Evolutionary conservation across 73 alveolate genomes (phyloP), one percentile per base, ranked within the genome.

Genomic region (Paramecium caudatum): DNA sequence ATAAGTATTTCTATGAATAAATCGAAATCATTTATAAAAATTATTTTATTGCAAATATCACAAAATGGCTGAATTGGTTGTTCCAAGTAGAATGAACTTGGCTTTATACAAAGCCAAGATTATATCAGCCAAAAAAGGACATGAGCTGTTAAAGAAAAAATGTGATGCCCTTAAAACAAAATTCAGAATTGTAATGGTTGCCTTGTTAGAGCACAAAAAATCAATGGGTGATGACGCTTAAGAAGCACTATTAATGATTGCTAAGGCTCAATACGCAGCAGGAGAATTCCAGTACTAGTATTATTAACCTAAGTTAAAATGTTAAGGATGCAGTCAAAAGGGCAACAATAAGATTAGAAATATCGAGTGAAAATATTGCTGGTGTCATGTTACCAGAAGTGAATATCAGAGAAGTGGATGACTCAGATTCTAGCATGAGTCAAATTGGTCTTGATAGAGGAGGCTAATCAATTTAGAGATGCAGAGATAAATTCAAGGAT

Each of bases 51-150:
- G 30, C 23, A 55, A 23, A 55, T 55, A 55, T 55, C 12, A 47
- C 39, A 9, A 48, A 61, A 84, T 39, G 84, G 47, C 68, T 33
- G 82, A 61, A 16, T 23, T 21, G 21, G 90, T 82, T 88, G 81
- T 91, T 45, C 91, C 91, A 61, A 70, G 82, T 63, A 86, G 94
- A 88, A 82, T 74, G 91, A 82, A 82, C 47, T 94, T 94, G 36
- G 92, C 74, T 46, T 21, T 86, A 81, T 91, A 69, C 90, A 96
- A 96, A 78, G 91, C 69, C n/a, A 94, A 95, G 93, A 78, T 87
- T 33, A 90, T 85, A 17, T 97, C 97, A 30, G 99, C 99, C 49
- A 96, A 96, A 94, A 98, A 98, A 91, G 99, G 99, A 16, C 97
- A 95, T 82, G 99, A 96, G 63, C 91, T 98, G 65, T 95, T 98